Conservation (phyloP, 805 yeast genomes). For the Metschnikowia arizonensis region DNA sequence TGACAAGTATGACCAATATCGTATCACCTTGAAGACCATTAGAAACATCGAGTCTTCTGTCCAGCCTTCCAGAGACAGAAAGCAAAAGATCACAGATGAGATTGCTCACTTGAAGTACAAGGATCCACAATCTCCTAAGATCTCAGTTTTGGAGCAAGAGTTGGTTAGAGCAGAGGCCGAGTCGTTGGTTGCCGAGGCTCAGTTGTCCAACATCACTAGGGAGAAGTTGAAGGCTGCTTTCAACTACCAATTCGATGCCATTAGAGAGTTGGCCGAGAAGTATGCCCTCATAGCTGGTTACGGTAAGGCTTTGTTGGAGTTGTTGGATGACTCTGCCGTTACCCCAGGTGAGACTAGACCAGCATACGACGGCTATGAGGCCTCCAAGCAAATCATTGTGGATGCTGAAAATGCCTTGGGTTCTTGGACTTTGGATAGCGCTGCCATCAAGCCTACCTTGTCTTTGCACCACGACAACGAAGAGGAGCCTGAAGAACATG, state of each 20-base stretch:
- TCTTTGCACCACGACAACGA: conserved; percentile 68
- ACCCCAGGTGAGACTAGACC: conserved; percentile 99
- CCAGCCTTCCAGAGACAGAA: conserved; percentile 97
- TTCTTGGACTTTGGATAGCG: conserved; percentile 93
- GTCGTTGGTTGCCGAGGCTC: conserved; percentile 98
- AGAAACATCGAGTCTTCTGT: conserved; percentile 97
- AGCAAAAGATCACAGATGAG: conserved; percentile 95
- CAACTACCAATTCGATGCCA: conserved; percentile 93
- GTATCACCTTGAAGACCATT: conserved; percentile 89
- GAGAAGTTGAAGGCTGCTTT: conserved; percentile 97
- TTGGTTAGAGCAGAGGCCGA: conserved; percentile 99
- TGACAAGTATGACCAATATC: conserved; percentile 97
- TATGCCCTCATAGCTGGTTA: conserved; percentile 96
- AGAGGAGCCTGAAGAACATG: conserved; percentile 38
- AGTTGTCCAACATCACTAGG: conserved; percentile 95
- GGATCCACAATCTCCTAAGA: conserved; percentile 97
- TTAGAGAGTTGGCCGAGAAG: conserved; percentile 93
- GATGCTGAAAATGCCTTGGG: conserved; percentile 96
- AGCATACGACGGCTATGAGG: conserved; percentile 97
- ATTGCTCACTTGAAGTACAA: conserved; percentile 97
- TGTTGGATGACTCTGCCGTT: conserved; percentile 93
- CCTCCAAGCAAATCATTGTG: conserved; percentile 94
- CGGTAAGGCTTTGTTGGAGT: conserved; percentile 95
- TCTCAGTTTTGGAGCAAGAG: conserved; percentile 94
- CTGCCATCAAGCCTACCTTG: conserved; percentile 90